Percentiles rank a stretch among this genome's conserved stretches.
phyloP scores from a whole-genome alignment of 805 yeast genomes.

The Yamadazyma philogaea region DNA sequence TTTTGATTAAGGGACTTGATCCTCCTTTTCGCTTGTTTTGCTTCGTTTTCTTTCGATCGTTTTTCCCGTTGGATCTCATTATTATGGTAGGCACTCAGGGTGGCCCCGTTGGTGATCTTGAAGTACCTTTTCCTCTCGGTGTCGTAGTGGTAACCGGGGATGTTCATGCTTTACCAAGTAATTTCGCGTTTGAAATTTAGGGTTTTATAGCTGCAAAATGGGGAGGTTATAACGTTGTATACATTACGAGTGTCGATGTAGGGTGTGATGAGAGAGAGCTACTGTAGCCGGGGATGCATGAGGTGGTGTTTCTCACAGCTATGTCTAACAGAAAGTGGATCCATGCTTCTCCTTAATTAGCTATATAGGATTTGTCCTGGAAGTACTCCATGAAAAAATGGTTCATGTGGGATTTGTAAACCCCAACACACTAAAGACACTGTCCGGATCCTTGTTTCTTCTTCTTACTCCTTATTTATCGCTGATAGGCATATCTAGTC shows the following conservation, averaged over 20 bases:
- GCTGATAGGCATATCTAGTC: constrained; percentile 3
- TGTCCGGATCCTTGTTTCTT: too few species aligned
- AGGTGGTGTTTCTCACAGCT: too few species aligned
- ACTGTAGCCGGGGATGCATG: neutral
- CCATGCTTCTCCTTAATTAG: neutral
- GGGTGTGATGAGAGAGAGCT: neutral
- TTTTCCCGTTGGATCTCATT: constrained; percentile 23
- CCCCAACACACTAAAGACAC: too few species aligned
- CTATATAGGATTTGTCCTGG: too few species aligned
- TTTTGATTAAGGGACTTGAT: constrained; percentile 6
- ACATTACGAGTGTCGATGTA: neutral
- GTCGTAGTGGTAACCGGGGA: constrained; percentile 36
- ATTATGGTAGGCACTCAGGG: constrained; percentile 23
- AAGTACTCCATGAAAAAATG: too few species aligned
- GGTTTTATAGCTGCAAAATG: constrained; percentile 2
- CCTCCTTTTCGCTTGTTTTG: neutral
- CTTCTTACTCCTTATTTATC: neutral
- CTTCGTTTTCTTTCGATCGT: constrained; percentile 16
- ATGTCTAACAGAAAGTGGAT: neutral
- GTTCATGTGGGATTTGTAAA: too few species aligned
- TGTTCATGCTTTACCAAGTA: constrained; percentile 15
- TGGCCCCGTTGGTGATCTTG: constrained; percentile 32
- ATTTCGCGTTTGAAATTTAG: constrained; percentile 2
- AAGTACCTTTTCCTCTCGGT: constrained; percentile 26
- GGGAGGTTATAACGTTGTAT: neutral